A percentile compares a stretch with the other conserved stretches of the same genome.
Conservation (phyloP, 306 rosid species). For the Cicer cuneatum region DNA sequence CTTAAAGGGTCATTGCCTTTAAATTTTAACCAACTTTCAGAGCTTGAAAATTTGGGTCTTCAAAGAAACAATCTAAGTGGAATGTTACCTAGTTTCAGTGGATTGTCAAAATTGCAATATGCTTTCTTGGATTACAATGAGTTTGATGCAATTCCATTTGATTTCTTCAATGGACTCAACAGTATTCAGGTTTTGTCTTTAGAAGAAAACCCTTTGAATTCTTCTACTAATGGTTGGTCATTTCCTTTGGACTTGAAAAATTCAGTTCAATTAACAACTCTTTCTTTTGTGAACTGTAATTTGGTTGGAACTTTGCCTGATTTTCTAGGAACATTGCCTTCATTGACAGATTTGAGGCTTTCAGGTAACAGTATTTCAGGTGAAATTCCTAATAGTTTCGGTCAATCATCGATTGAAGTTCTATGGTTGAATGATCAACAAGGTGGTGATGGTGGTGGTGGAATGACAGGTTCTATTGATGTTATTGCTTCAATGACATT, state of each 20-base stretch:
- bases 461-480: constrained; percentile 68
- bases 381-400: constrained; percentile 61
- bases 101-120: constrained; percentile 65
- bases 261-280: constrained; percentile 61
- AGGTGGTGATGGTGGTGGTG: too few species aligned
- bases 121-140: constrained; percentile 70
- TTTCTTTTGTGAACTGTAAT: constrained; percentile 64
- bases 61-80: constrained; percentile 72
- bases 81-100: constrained; percentile 65
- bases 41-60: constrained; percentile 72
- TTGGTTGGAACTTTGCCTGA: constrained; percentile 73
- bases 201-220: constrained; percentile 67
- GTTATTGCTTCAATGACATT: constrained; percentile 66
- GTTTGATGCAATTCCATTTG: constrained; percentile 67
- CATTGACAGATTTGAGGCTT: constrained; percentile 60
- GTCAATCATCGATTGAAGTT: constrained; percentile 60
- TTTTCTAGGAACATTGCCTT: constrained; percentile 65
- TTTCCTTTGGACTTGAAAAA: constrained; percentile 62
- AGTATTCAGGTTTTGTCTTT: constrained; percentile 60
- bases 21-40: constrained; percentile 67
- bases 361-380: constrained; percentile 62
- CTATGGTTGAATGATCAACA: constrained; percentile 79
- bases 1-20: constrained; percentile 71
- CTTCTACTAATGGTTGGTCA: constrained; percentile 68
- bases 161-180: constrained; percentile 73